Evolutionary conservation across 164 flowering plant genomes (phyloP).

Genomic region (Santalum album): DNA sequence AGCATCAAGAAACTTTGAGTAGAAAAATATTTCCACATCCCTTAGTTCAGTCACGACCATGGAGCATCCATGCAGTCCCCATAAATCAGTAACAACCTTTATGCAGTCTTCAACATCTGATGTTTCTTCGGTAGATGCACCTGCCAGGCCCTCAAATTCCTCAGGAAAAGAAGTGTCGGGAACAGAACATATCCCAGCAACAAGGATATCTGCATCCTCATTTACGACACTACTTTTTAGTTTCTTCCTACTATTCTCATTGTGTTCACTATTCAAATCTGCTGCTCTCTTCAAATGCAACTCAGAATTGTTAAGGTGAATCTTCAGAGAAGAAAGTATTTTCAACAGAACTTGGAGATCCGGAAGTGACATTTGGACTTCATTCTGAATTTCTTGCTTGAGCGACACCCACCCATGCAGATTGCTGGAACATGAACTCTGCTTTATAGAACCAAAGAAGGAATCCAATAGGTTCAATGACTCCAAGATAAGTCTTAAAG

Average conservation of each 20-base stretch:
- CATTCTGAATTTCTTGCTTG: slow-evolving; percentile 59
- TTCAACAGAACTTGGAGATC: slow-evolving; percentile 76
- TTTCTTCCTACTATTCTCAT: slow-evolving; percentile 29
- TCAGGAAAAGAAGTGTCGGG: slow-evolving; percentile 13
- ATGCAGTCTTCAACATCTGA: slow-evolving; percentile 23
- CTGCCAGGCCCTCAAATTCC: slow-evolving; percentile 19
- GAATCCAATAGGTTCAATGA: slow-evolving; percentile 54
- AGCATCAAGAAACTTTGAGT: slow-evolving; percentile 65
- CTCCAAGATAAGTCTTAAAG: slow-evolving; percentile 71
- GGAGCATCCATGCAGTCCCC: slow-evolving; percentile 38
- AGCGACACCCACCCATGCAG: slow-evolving; percentile 33
- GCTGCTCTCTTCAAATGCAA: slow-evolving; percentile 36
- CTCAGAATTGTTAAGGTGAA: slow-evolving; percentile 18
- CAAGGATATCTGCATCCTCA: slow-evolving; percentile 56
- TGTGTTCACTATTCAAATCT: slow-evolving; percentile 21
- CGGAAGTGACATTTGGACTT: slow-evolving; percentile 55
- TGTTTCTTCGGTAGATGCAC: slow-evolving; percentile 17
- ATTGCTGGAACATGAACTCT: slow-evolving; percentile 10
- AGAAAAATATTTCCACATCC: slow-evolving; percentile 48
- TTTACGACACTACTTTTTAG: slow-evolving; percentile 20
- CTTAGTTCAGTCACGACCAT: slow-evolving; percentile 11
- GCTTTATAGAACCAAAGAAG: slow-evolving; percentile 31
- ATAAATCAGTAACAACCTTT: slow-evolving; percentile 32
- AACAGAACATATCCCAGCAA: slow-evolving; percentile 41
- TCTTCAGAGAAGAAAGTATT: slow-evolving; percentile 45